A percentile compares a stretch with the other conserved stretches of the same genome.
These are phyloP conservation scores for Cucurbita ficifolia DNA, from an alignment of 306 rosid genomes.

Conservation along the genomic window DNA sequence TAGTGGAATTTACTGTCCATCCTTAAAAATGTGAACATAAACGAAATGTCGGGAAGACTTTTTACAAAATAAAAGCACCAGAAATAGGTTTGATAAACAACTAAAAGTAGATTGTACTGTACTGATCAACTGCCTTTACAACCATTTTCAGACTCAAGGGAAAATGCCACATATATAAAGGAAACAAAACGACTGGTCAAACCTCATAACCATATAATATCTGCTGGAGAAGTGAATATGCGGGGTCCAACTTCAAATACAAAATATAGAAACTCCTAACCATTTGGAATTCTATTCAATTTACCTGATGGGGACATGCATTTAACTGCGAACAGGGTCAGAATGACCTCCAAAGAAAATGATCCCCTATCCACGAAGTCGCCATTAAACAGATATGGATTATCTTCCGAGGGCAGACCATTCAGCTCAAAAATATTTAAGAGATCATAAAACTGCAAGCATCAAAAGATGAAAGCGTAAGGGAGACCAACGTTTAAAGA, in stretches of 20 bases:
- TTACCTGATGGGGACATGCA: constrained; percentile 97
- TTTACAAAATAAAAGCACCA: neutral
- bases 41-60: no score
- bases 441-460: constrained; percentile 84
- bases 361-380: constrained; percentile 99
- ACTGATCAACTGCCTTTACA: neutral
- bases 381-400: constrained; percentile 92
- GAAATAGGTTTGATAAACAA: neutral
- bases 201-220: neutral
- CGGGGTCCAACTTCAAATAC: neutral
- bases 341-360: constrained; percentile 88
- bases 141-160: neutral
- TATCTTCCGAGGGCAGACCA: constrained; percentile 92
- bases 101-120: neutral
- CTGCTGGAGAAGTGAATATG: neutral
- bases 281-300: neutral
- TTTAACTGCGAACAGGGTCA: constrained; percentile 86
- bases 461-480: neutral
- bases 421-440: constrained; percentile 92
- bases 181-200: neutral
- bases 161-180: neutral
- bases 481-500: neutral
- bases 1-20: neutral
- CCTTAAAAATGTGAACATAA: neutral
- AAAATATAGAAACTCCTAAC: neutral